Conservation (phyloP, 129 eudicot species). For the Tagetes erecta region DNA sequence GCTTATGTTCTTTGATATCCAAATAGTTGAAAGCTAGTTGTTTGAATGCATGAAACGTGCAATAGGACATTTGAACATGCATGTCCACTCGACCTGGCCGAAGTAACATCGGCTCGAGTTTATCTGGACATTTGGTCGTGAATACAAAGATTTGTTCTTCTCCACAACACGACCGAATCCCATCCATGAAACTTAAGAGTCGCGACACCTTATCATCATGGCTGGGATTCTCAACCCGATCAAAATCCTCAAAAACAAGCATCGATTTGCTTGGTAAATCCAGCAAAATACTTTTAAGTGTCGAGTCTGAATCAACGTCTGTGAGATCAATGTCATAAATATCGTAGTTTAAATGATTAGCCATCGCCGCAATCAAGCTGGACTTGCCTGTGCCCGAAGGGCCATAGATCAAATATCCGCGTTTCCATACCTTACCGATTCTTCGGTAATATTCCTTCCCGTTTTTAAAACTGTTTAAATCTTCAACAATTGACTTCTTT, state of each 20-base stretch:
- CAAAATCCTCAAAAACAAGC: slow-evolving; percentile 48
- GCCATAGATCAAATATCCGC: slow-evolving; percentile 51
- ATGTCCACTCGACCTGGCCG: slow-evolving; percentile 49
- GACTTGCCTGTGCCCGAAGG: slow-evolving; percentile 54
- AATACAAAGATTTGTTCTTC: slow-evolving; percentile 47
- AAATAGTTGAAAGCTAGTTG: slow-evolving; percentile 47
- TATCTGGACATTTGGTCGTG: slow-evolving; percentile 49
- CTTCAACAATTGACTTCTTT: slow-evolving; percentile 40
- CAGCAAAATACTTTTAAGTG: slow-evolving; percentile 40
- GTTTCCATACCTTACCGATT: slow-evolving; percentile 56
- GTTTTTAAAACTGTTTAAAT: slow-evolving; percentile 37
- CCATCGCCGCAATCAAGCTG: slow-evolving; percentile 55
- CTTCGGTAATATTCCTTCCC: slow-evolving; percentile 45
- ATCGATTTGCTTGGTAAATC: slow-evolving; percentile 42
- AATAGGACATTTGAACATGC: slow-evolving; percentile 46
- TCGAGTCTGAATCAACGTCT: slow-evolving; percentile 31
- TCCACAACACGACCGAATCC: slow-evolving; percentile 56
- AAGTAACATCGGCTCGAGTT: slow-evolving; percentile 39
- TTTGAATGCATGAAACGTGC: slow-evolving; percentile 41
- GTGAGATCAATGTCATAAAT: slow-evolving; percentile 45
- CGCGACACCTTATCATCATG: slow-evolving; percentile 11
- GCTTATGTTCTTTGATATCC: slow-evolving; percentile 34
- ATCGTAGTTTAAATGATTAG: slow-evolving; percentile 46
- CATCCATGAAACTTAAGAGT: slow-evolving; percentile 51
- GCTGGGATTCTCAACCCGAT: slow-evolving; percentile 26